Evolutionary conservation across 768 basidiomycete species (phyloP), one percentile per base, ranked within the genome.

Genomic region (Rhodocollybia butyracea): DNA sequence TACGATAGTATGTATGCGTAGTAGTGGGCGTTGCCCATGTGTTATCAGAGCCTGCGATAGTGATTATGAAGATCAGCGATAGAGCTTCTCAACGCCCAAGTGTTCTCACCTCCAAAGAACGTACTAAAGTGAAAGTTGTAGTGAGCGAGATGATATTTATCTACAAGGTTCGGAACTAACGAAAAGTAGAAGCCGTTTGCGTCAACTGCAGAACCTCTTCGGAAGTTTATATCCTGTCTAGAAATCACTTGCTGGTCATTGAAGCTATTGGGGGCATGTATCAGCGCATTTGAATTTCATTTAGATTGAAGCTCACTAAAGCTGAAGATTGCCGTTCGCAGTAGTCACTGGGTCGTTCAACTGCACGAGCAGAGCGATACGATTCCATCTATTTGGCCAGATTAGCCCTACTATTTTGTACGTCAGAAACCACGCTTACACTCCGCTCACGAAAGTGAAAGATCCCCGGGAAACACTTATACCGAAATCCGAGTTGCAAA

Each of bases 171-270:
- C 55, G 31, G 29, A 5, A 68, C 84, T 68, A 55, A 88, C 83
- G 91, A 92, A 69, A 94, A 89, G 71, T 82, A 92, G 46, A 93
- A 68, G 7, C 92, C 91, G 31, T 84, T 85, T 8, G 82, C 77
- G 8, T 71, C 65, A 24, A 94, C 70, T 24, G 70, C 68, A 21
- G 77, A 66, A 29, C 70, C 74, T 22, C 76, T 76, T 24, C 92
- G 84, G 55, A 91, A 77, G 62, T 86, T 83, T 21, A 94, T 72
- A 60, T 83, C 76, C 26, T 74, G 65, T 64, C 89, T 83, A 41
- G 78, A 71, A 13, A 90, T 65, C 3, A 79, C 88, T 43, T 77
- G 76, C 2, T 81, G 73, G 62, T 88, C 84, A 63, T 94, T 89
- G 72, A 84, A 86, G 66, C 86, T 89, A 54, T 11, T 34, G 19